These are phyloP conservation scores for Saprolegnia diclina DNA, from an alignment of 352 stramenopile species.

Conservation along the genomic window DNA sequence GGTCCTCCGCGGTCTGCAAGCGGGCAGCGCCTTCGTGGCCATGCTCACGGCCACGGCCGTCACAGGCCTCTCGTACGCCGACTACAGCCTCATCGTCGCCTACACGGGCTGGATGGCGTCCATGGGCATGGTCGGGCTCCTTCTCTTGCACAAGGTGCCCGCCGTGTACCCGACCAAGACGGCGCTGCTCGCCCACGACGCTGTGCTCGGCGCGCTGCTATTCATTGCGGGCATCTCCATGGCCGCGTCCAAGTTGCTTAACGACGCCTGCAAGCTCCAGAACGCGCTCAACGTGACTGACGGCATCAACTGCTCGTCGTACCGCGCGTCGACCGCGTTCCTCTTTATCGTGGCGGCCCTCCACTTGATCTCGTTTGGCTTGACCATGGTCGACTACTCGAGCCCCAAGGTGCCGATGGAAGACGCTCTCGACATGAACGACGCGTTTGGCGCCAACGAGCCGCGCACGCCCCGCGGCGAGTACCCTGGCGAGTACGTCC, in stretches of 20 bases:
- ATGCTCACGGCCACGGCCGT: constrained; percentile 23
- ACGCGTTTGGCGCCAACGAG: background rate
- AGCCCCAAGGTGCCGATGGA: constrained; percentile 7
- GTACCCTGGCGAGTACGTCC: constrained; percentile 16
- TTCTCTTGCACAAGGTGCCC: background rate
- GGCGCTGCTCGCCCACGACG: background rate
- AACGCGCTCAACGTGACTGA: background rate
- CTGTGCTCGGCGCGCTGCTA: background rate
- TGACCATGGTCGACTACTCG: background rate
- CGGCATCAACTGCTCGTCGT: constrained; percentile 9
- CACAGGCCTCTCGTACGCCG: constrained; percentile 8
- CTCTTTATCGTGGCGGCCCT: constrained; percentile 6
- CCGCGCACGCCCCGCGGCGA: constrained; percentile 15
- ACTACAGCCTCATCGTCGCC: constrained; percentile 10
- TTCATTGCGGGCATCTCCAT: constrained; percentile 10
- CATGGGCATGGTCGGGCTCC: constrained; percentile 5
- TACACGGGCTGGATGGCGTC: constrained; percentile 11
- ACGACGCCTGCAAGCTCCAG: background rate
- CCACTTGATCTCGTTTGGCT: constrained; percentile 13
- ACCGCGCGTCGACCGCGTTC: constrained; percentile 11
- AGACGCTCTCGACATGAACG: background rate
- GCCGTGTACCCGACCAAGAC: background rate
- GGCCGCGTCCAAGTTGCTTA: background rate
- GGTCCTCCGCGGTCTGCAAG: constrained; percentile 8
- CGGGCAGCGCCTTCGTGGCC: constrained; percentile 4